A percentile compares a stretch with the other conserved stretches of the same genome.
phyloP scores from a whole-genome alignment of 2,329 filamentous ascomycete species.

The Neospermospora avenae region DNA sequence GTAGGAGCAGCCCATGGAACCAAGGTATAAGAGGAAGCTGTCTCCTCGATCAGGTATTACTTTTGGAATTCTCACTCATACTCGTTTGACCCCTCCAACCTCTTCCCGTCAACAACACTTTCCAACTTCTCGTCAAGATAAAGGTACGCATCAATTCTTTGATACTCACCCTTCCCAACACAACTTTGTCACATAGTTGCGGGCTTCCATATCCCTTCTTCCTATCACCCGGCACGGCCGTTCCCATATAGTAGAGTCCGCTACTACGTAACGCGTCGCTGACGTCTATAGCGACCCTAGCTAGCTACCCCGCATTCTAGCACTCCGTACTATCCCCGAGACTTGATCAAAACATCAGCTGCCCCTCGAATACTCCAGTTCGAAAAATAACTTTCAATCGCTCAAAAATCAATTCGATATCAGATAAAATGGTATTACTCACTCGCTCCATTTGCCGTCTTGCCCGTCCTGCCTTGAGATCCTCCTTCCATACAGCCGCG shows the following conservation, averaged over 20 bases:
- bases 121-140: background rate
- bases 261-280: background rate
- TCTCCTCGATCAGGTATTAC: background rate
- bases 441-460: conserved; percentile 32
- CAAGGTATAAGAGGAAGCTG: conserved; percentile 8
- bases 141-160: conserved; percentile 6
- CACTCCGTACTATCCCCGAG: conserved; percentile 15
- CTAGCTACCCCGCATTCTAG: conserved; percentile 13
- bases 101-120: background rate
- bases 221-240: conserved; percentile 1
- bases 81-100: background rate
- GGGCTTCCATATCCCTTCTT: background rate
- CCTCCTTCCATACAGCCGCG: conserved; percentile 21
- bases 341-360: background rate
- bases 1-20: background rate
- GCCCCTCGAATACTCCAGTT: background rate
- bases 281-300: conserved; percentile 5
- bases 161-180: background rate
- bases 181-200: background rate
- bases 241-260: background rate
- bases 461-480: conserved; percentile 24
- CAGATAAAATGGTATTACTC: conserved; percentile 47
- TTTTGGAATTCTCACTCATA: background rate
- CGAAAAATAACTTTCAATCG: background rate
- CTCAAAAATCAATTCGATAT: conserved; percentile 9